Conservation (phyloP, 1,284 basidiomycete genomes). For the Tremellales sp. region DNA sequence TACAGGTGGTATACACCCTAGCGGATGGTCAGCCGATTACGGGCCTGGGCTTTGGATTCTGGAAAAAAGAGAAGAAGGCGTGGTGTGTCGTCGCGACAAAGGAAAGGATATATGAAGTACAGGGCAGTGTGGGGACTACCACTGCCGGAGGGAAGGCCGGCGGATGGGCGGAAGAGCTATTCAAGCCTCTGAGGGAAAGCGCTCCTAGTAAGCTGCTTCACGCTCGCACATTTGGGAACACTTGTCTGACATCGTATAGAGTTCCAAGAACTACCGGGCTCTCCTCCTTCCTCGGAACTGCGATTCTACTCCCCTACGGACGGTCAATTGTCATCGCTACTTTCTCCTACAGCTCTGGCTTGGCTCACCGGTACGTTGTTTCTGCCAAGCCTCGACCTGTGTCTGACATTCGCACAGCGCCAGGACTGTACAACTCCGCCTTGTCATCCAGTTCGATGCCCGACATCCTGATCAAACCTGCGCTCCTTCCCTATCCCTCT, state of each 20-base stretch:
- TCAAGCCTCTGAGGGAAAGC: constrained; percentile 66
- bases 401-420: constrained; percentile 51
- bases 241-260: constrained; percentile 52
- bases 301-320: constrained; percentile 67
- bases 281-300: constrained; percentile 67
- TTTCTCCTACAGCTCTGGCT: constrained; percentile 61
- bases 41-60: constrained; percentile 73
- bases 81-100: constrained; percentile 79
- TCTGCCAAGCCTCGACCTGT: not conserved
- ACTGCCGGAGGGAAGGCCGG: constrained; percentile 53
- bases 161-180: constrained; percentile 68
- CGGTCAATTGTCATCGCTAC: constrained; percentile 57
- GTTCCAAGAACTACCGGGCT: constrained; percentile 79
- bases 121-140: constrained; percentile 55
- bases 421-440: constrained; percentile 78
- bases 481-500: constrained; percentile 56
- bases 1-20: constrained; percentile 72
- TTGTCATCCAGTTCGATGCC: constrained; percentile 28
- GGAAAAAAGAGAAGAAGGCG: constrained; percentile 34
- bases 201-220: constrained; percentile 64
- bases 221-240: not conserved
- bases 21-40: constrained; percentile 74
- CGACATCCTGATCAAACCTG: constrained; percentile 35
- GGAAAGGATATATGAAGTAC: constrained; percentile 86
- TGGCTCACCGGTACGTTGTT: constrained; percentile 75